Percentiles rank a stretch among this genome's conserved stretches.
These are phyloP conservation scores for Penicillium malachiteum DNA, from an alignment of 495 filamentous ascomycete genomes.

Conservation along the genomic window DNA sequence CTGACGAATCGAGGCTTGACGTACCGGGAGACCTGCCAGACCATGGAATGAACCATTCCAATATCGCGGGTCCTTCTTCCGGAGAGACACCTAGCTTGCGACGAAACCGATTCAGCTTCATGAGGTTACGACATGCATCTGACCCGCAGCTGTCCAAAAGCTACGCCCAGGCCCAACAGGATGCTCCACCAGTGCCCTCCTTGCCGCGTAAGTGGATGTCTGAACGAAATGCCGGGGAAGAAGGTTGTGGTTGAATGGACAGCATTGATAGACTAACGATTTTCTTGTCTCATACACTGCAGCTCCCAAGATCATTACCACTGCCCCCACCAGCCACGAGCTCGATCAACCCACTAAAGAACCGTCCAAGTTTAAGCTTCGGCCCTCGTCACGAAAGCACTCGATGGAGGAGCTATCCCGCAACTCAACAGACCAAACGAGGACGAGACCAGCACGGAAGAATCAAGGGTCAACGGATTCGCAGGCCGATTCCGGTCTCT, in stretches of 20 bases:
- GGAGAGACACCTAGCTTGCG: conserved; percentile 31
- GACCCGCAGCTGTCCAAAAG: conserved; percentile 88
- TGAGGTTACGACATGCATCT: conserved; percentile 89
- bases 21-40: conserved; percentile 13
- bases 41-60: conserved; percentile 16
- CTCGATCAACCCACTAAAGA: conserved; percentile 52
- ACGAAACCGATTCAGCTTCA: conserved; percentile 76
- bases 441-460: conserved; percentile 18
- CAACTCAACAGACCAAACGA: conserved; percentile 13
- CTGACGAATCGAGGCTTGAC: conserved; percentile 12
- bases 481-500: conserved; percentile 42
- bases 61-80: conserved; percentile 16
- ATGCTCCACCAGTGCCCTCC: conserved; percentile 71
- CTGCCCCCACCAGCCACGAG: conserved; percentile 75
- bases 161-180: conserved; percentile 62
- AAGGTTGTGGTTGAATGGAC: background rate
- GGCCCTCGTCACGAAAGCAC: conserved; percentile 31
- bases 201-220: conserved; percentile 62
- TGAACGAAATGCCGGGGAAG: background rate
- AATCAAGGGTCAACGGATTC: conserved; percentile 35
- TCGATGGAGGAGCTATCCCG: conserved; percentile 36
- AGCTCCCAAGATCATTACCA: conserved; percentile 93
- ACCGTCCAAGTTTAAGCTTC: conserved; percentile 37
- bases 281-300: conserved; percentile 6
- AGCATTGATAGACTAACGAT: background rate